Conservation (phyloP, 257 asterid species). For the Nicotiana undulata region DNA sequence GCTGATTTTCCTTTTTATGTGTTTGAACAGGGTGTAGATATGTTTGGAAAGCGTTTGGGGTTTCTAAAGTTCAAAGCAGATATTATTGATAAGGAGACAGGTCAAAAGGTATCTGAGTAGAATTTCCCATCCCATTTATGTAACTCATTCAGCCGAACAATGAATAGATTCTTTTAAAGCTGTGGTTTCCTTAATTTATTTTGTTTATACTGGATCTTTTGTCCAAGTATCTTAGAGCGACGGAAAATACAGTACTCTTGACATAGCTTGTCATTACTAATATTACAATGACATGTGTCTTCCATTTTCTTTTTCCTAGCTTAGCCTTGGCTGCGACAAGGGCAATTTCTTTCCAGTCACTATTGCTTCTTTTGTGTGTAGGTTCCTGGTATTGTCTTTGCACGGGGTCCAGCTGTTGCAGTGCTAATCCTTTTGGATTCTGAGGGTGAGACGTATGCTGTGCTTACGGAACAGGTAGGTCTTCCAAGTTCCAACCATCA, state of each 20-base stretch:
- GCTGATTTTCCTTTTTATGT: conserved; percentile 10
- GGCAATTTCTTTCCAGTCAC: neutral
- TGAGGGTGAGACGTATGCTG: conserved; percentile 81
- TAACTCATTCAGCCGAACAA: neutral
- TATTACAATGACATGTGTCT: neutral
- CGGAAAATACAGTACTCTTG: neutral
- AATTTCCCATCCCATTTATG: conserved; percentile 4
- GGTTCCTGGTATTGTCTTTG: conserved; percentile 95
- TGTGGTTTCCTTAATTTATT: neutral
- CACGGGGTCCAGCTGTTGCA: conserved; percentile 95
- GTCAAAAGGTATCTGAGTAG: conserved; percentile 43
- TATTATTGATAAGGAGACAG: conserved; percentile 61
- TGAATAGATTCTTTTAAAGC: neutral
- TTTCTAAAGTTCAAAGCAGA: conserved; percentile 91
- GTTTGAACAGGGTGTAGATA: conserved; percentile 65
- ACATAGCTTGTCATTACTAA: conserved; percentile 4
- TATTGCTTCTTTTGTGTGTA: conserved; percentile 8
- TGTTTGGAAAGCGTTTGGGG: conserved; percentile 93
- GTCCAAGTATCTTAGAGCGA: neutral
- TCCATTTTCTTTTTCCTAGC: conserved; percentile 7
- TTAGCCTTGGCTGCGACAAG: neutral
- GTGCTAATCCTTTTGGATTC: conserved; percentile 82
- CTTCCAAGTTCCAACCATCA: conserved; percentile 7
- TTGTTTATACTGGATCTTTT: neutral
- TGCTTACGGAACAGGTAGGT: conserved; percentile 82